Evolutionary conservation across 345 rosid species (phyloP).

Genomic region (Dovyalis caffra): DNA sequence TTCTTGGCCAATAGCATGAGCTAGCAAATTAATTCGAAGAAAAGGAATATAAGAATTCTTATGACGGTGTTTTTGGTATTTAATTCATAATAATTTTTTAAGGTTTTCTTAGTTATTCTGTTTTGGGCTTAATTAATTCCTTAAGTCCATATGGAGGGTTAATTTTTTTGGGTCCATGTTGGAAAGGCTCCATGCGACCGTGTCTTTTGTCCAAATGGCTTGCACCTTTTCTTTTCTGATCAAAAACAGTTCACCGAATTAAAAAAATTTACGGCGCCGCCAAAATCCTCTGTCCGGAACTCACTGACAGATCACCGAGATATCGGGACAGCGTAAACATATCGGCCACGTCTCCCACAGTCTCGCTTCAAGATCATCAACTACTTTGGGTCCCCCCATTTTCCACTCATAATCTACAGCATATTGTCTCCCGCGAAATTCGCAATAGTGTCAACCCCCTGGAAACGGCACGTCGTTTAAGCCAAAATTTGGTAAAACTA

Average conservation of each 20-base stretch:
- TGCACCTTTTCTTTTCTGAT: not conserved
- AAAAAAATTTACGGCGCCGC: slow-evolving; percentile 16
- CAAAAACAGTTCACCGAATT: not conserved
- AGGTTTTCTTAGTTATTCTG: too few relatives aligned
- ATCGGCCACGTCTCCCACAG: slow-evolving; percentile 4
- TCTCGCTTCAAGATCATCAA: not conserved
- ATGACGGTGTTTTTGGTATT: too few relatives aligned
- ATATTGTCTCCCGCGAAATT: slow-evolving; percentile 24
- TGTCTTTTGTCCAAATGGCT: not conserved
- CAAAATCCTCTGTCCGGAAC: slow-evolving; percentile 4
- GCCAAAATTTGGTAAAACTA: not conserved
- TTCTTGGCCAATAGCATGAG: too few relatives aligned
- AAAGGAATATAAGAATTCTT: too few relatives aligned
- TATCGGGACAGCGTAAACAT: not conserved
- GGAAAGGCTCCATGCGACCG: too few relatives aligned
- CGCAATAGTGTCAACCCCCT: not conserved
- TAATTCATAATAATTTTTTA: too few relatives aligned
- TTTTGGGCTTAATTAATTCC: too few relatives aligned
- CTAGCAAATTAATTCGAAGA: too few relatives aligned
- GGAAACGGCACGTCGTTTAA: slow-evolving; percentile 41
- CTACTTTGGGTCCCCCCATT: slow-evolving; percentile 17
- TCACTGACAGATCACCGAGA: not conserved
- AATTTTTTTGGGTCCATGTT: too few relatives aligned
- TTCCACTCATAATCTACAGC: not conserved
- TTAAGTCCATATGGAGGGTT: too few relatives aligned